phyloP scores from a whole-genome alignment of 164 flowering plant genomes.

The Paratinospora sagittata region DNA sequence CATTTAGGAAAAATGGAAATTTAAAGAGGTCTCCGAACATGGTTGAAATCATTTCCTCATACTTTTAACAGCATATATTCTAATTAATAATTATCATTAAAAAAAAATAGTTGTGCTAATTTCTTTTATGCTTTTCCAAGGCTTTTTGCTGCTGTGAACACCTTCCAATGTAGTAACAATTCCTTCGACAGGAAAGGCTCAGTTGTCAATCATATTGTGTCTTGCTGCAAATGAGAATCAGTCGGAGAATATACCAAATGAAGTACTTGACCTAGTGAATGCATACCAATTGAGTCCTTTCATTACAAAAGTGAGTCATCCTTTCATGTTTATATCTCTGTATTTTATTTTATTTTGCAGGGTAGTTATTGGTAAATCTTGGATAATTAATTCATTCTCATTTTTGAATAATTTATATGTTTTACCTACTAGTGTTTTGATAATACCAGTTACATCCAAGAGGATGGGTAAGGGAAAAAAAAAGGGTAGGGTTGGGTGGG shows the following conservation, averaged over 20 bases:
- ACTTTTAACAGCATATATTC: neutral
- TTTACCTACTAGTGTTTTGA: no score
- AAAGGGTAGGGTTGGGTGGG: neutral
- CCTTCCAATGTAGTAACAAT: conserved; percentile 14
- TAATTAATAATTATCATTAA: no score
- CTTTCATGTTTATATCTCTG: conserved; percentile 15
- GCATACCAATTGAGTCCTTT: conserved; percentile 71
- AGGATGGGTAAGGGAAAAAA: neutral
- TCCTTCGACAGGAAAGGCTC: conserved; percentile 47
- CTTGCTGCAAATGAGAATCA: conserved; percentile 36
- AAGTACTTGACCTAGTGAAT: conserved; percentile 52
- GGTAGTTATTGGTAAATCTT: no score
- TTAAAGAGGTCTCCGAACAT: no score
- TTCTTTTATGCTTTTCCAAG: neutral
- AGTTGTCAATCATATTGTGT: conserved; percentile 57
- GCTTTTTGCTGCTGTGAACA: neutral
- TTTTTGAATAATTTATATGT: no score
- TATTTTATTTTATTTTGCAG: neutral
- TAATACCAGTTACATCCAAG: no score
- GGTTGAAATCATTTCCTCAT: no score
- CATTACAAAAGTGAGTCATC: conserved; percentile 61
- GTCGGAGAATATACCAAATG: conserved; percentile 37
- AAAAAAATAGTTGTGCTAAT: neutral
- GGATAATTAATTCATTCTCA: no score
- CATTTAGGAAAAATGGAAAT: no score